Base-by-base conservation (phyloP, 108 stramenopile species). In the Cyclotella baltica region DNA sequence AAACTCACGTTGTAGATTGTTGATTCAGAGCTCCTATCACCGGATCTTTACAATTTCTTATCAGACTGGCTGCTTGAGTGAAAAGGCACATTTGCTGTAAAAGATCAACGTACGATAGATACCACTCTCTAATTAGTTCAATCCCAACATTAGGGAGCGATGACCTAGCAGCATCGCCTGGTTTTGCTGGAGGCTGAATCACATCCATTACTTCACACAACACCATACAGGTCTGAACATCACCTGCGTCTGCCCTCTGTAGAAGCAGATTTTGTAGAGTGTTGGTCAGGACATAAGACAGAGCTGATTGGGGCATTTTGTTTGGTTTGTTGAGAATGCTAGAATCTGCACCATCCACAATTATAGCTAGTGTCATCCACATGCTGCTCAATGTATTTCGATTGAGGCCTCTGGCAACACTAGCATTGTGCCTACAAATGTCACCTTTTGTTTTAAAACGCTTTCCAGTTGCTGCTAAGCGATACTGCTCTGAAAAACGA, bases 61-160 rank as follows among this genome's bases (percentile, higher is more conserved):
- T 93, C 16, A 95, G 72, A 76, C 71, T 79, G 0, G 90, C 76
- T 20, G 92, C 90, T 40, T 89, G 88, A 13, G 88, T 82, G 64
- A 92, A 95, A 2, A 95, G 84, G 58, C 92, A 93, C 92, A 93
- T 92, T 73, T 89, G 90, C 31, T 91, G 87, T 36, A 95, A 73
- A 2, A 95, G 72, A 62, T 95, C 94, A 47, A 95, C 92, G 58
- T 95, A 95, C 0, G 86, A 85, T 9, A 95, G 75, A 71, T 95
- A 95, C 94, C 94, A 95, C 74, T 95, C 92, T 75, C 94, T 80
- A 5, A 95, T 84, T 18, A 92, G 46, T 46, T 83, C 70, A 22
- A 93, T 78, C 22, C 77, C 63, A 20, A 93, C 75, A 76, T 78
- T 83, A 10, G 90, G 92, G 29, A 95, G 74, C 0, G 67, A 80